Conservation (phyloP, 805 yeast genomes). For the Ogataea trehaloabstinens region DNA sequence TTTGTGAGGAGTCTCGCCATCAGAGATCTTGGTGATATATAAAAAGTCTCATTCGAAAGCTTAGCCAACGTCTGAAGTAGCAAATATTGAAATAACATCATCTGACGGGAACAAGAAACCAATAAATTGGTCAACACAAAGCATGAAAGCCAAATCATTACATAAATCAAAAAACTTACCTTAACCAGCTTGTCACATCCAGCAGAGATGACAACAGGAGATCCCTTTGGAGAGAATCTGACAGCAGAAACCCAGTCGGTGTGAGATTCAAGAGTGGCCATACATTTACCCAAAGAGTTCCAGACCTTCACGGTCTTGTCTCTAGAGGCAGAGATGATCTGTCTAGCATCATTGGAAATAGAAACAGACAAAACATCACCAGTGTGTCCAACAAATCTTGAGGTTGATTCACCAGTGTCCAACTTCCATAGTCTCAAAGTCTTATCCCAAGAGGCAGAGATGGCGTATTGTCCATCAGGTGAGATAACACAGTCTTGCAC, state of each 20-base stretch:
- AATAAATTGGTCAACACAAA: background rate
- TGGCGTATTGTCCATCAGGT: conserved; percentile 95
- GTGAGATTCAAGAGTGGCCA: conserved; percentile 93
- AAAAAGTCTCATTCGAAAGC: conserved; percentile 88
- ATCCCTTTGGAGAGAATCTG: conserved; percentile 87
- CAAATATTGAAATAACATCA: conserved; percentile 88
- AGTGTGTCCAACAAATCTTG: conserved; percentile 97
- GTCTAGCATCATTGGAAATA: conserved; percentile 93
- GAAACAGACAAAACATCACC: conserved; percentile 97
- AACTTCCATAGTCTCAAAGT: conserved; percentile 98
- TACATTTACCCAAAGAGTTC: conserved; percentile 98
- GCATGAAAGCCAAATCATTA: conserved; percentile 9
- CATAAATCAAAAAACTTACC: conserved; percentile 85
- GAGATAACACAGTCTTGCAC: conserved; percentile 97
- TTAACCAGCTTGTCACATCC: conserved; percentile 98
- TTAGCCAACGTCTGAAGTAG: conserved; percentile 92
- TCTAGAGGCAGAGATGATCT: conserved; percentile 98
- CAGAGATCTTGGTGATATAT: conserved; percentile 99
- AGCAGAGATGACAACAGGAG: conserved; percentile 86
- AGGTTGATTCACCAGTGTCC: conserved; percentile 87
- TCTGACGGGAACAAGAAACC: conserved; percentile 34
- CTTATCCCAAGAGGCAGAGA: conserved; percentile 99
- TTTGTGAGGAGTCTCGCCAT: conserved; percentile 33
- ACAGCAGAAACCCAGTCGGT: conserved; percentile 98
- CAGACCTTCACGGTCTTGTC: conserved; percentile 99